Base-by-base conservation (phyloP, 169 alveolate species). In the Theileria orientalis region DNA sequence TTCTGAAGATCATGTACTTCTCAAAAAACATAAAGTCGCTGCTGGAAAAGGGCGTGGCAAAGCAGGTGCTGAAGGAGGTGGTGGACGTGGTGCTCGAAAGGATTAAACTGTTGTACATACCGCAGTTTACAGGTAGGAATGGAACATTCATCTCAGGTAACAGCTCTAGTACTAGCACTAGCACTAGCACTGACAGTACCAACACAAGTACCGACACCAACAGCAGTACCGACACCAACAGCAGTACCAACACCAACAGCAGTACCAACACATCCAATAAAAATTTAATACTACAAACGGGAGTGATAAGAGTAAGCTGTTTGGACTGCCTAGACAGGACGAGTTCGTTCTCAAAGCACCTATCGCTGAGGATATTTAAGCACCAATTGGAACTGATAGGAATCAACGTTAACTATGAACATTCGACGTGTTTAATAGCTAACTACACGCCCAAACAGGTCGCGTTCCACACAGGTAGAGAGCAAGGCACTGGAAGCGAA, bases 281-380 rank as follows among this genome's bases (percentile, higher is more conserved):
- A 0, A 46, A 71, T 41, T 6, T 77, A 0, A 49, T 46, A n/a
- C 32, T 86, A 21, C 98, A 97, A 82, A 62, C 76, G 61, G 99
- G 99, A 0, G 91, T 94, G 23, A 83, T 94, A 35, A 93, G 99
- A 60, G 94, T 98, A 44, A 98, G 96, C 87, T 98, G 99, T 77
- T 94, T 98, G 76, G 99, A 98, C 84, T 97, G 99, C 59, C 83
- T 98, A 27, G 99, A 98, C 74, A 91, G 99, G 64, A 96, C 99
- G 0, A 97, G 97, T 76, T 98, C 96, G 0, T 97, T 96, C 0
- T 69, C 86, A 3, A 11, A 78, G 68, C 83, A 83, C 37, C 46
- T 86, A 30, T 78, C 83, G n/a, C 72, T 86, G n/a, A 52, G 57
- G 6, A 69, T 83, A 40, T 66, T 86, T 46, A 73, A 68, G 11